Percentiles rank a stretch among this genome's conserved stretches.
These are phyloP conservation scores for Colletotrichum shisoi DNA, from an alignment of 2,329 filamentous ascomycete species.

Conservation along the genomic window DNA sequence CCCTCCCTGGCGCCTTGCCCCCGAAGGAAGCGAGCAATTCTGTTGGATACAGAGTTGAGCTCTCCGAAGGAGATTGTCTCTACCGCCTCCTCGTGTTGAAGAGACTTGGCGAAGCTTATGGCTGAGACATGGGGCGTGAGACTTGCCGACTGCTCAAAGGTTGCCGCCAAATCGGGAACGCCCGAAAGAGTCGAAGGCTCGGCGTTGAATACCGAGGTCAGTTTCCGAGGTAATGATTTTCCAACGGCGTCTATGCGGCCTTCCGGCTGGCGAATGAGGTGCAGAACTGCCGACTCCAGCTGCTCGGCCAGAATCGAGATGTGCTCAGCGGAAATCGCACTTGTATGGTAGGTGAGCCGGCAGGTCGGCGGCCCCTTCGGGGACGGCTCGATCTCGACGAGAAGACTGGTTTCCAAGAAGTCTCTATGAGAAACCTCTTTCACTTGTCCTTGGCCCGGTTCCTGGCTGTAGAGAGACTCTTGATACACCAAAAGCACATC, in stretches of 20 bases:
- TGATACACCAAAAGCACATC: constrained; percentile 87
- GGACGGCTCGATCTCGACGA: constrained; percentile 77
- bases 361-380: constrained; percentile 54
- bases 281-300: constrained; percentile 60
- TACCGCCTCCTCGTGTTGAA: constrained; percentile 49
- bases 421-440: constrained; percentile 69
- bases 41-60: constrained; percentile 67
- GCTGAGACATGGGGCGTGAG: constrained; percentile 64
- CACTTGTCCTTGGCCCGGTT: constrained; percentile 50
- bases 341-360: constrained; percentile 58
- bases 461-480: constrained; percentile 65
- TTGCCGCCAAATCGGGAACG: constrained; percentile 56
- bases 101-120: constrained; percentile 67
- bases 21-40: constrained; percentile 63
- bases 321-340: constrained; percentile 62
- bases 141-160: constrained; percentile 63
- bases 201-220: constrained; percentile 61
- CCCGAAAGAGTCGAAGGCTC: constrained; percentile 47
- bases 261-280: constrained; percentile 42
- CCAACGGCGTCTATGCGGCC: constrained; percentile 7
- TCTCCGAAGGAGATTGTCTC: constrained; percentile 67
- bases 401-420: constrained; percentile 76
- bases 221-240: constrained; percentile 46
- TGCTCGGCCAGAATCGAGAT: constrained; percentile 67
- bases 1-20: constrained; percentile 57